Base-by-base conservation (phyloP, 2,329 filamentous ascomycete species). In the Ilyonectria mors-panacis region DNA sequence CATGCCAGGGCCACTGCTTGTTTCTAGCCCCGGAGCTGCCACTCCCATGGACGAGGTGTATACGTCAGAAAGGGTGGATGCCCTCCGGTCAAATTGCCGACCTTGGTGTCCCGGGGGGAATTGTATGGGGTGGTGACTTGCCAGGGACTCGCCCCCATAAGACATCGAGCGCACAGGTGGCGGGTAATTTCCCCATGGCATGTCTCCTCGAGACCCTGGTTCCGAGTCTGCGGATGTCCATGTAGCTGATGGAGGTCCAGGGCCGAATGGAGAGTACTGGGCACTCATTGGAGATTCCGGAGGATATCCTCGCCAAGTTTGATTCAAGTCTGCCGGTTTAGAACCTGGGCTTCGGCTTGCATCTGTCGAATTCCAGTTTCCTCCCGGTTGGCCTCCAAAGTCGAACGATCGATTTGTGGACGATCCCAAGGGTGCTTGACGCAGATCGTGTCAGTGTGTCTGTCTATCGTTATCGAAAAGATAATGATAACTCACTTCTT, bases 281-380 rank as follows among this genome's bases (percentile, higher is more conserved):
- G 85, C 81, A 4, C 84, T 84, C 37, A 88, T 80, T 10, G 86
- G 83, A 8, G 87, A 84, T 45, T 87, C 86, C 47, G 85, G 81
- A 10, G 85, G 76, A 71, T 85, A 88, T 7, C 82, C 76, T 66
- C 84, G 80, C 88, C 87, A 90, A 13, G 81, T 79, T 10, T 80
- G 69, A 64, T 79, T 82, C 66, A 85, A 70, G 28, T 85, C 84
- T 44, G 78, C 78, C 9, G 82, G 75, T 65, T 85, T 86, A 13
- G 83, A 79, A n/a, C 75, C 69, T 19, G 81, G 74, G 66, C 75
- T 79, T 13, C 81, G 77, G 44, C 77, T 81, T 17, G 80, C 73
- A 3, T 86, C 84, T n/a, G 82, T 69, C 33, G 83, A 70, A 71
- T 85, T 77, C 86, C 86, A 88, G 72, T 77, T 80, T 26, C 81